Evolutionary conservation across 1,139 yeast species (phyloP).

Genomic region (Candida freyschussii): DNA sequence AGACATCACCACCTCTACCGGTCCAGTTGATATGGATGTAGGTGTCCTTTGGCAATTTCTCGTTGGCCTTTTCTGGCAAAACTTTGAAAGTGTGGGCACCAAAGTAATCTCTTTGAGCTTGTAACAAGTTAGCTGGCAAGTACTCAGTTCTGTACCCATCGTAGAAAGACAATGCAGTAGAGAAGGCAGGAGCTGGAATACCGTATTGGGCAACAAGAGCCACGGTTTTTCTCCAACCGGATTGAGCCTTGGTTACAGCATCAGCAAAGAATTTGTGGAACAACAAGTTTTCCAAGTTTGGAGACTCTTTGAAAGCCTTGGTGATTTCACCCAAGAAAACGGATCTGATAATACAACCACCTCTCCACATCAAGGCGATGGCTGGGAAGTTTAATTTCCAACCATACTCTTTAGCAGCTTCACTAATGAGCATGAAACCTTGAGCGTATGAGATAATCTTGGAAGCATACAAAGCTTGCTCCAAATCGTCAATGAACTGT

Average conservation of each 20-base stretch:
- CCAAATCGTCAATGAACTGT: conserved; percentile 86
- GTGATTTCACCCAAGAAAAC: conserved; percentile 97
- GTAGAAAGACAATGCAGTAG: conserved; percentile 95
- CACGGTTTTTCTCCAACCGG: conserved; percentile 90
- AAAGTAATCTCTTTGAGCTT: conserved; percentile 99
- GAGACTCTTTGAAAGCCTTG: conserved; percentile 89
- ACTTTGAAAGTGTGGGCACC: conserved; percentile 99
- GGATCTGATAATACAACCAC: conserved; percentile 99
- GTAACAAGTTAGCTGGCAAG: conserved; percentile 96
- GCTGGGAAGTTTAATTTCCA: conserved; percentile 98
- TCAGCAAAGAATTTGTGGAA: conserved; percentile 92
- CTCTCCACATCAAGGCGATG: conserved; percentile 99
- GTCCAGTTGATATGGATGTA: conserved; percentile 99
- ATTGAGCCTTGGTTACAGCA: conserved; percentile 90
- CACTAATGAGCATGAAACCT: conserved; percentile 99
- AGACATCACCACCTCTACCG: conserved; percentile 96
- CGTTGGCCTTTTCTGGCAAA: conserved; percentile 79
- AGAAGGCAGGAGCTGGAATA: conserved; percentile 96
- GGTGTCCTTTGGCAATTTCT: conserved; percentile 67
- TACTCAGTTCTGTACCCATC: conserved; percentile 97
- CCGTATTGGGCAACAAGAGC: conserved; percentile 78
- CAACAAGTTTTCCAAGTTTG: conserved; percentile 89
- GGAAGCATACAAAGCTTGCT: conserved; percentile 98
- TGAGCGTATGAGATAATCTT: conserved; percentile 98
- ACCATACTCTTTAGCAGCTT: conserved; percentile 94